phyloP scores from a whole-genome alignment of 129 eudicot species.

The Centella asiatica region DNA sequence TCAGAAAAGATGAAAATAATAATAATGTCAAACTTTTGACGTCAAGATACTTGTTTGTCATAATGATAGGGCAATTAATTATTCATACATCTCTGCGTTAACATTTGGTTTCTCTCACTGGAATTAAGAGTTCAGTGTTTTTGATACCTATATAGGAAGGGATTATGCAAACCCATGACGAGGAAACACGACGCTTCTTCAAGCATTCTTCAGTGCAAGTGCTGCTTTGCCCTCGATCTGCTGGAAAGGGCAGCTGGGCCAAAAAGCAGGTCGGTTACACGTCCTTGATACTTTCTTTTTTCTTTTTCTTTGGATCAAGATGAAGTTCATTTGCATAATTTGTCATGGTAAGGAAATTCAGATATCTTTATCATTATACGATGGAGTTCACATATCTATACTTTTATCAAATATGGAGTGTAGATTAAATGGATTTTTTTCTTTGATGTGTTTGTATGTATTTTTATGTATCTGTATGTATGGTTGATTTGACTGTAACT shows the following conservation, averaged over 20 bases:
- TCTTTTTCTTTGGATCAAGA: not conserved
- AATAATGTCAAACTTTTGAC: not conserved
- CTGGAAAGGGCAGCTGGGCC: conserved; percentile 91
- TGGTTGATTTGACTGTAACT: too few relatives aligned
- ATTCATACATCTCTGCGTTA: too few relatives aligned
- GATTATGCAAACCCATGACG: conserved; percentile 73
- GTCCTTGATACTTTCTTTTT: not conserved
- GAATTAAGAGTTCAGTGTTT: not conserved
- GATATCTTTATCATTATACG: too few relatives aligned
- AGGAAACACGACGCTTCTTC: conserved; percentile 75
- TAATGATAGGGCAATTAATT: too few relatives aligned
- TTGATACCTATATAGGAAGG: conserved; percentile 51
- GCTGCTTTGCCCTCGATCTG: conserved; percentile 69
- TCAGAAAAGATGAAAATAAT: not conserved
- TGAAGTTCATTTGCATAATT: not conserved
- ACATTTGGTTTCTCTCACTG: too few relatives aligned
- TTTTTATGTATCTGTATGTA: too few relatives aligned
- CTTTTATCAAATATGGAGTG: too few relatives aligned
- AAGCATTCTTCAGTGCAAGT: conserved; percentile 88
- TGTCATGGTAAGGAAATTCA: too few relatives aligned
- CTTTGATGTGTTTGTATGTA: too few relatives aligned
- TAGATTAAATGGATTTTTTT: too few relatives aligned
- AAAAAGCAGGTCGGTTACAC: conserved; percentile 61
- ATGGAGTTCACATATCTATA: too few relatives aligned
- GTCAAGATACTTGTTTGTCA: not conserved